These are phyloP conservation scores for Theobroma cacao DNA, from an alignment of 345 rosid species.

Conservation along the genomic window DNA sequence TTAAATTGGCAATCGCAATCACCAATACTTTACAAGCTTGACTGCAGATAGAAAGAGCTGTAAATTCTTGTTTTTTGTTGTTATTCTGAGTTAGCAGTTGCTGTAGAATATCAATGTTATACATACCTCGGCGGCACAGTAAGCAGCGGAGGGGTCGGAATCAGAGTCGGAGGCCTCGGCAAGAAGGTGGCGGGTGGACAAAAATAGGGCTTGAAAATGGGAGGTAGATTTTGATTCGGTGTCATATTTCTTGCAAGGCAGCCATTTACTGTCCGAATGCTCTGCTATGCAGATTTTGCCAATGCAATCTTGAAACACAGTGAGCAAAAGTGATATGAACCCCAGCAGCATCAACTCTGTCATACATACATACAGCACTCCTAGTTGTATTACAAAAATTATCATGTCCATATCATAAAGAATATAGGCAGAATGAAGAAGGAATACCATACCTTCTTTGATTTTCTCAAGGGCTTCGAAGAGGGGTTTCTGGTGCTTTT, in stretches of 20 bases:
- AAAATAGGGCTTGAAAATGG: conserved; percentile 7
- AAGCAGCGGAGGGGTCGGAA: conserved; percentile 15
- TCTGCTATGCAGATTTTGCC: conserved; percentile 47
- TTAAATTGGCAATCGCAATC: too few relatives aligned
- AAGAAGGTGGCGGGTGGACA: conserved; percentile 54
- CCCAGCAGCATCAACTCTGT: conserved; percentile 87
- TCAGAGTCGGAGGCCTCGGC: conserved; percentile 39
- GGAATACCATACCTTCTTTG: conserved; percentile 72
- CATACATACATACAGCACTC: not conserved
- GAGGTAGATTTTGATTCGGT: not conserved
- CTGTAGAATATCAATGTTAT: not conserved
- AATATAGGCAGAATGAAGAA: not conserved
- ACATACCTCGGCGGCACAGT: conserved; percentile 35
- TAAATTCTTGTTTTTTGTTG: too few relatives aligned
- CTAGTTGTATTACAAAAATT: not conserved
- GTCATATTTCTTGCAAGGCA: conserved; percentile 46
- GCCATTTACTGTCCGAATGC: conserved; percentile 36
- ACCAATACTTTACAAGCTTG: not conserved
- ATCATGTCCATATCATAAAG: too few relatives aligned
- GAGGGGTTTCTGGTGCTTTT: conserved; percentile 59
- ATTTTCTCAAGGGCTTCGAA: conserved; percentile 67
- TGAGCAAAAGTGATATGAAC: conserved; percentile 65
- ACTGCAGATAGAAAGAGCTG: not conserved
- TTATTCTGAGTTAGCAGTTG: too few relatives aligned
- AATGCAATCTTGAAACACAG: conserved; percentile 52